Conservation (phyloP, 805 yeast species). For the Barnettozyma wickerhamii region DNA sequence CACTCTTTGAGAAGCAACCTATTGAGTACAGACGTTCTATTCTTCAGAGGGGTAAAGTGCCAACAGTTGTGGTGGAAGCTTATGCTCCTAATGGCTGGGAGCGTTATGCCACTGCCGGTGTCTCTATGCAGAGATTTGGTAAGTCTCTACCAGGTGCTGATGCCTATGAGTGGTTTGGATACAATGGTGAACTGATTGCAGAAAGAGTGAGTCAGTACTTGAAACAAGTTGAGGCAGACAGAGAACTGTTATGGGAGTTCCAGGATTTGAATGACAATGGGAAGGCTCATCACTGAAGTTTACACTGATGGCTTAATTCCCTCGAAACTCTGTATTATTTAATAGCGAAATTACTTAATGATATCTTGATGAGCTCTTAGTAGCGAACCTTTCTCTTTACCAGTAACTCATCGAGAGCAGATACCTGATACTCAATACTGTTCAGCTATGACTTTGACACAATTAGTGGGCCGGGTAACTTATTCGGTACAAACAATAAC, state of each 20-base stretch:
- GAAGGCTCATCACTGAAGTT: too few species aligned
- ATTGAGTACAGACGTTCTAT: conserved; percentile 25
- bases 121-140: conserved; percentile 31
- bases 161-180: conserved; percentile 32
- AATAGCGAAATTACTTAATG: too few species aligned
- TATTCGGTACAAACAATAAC: too few species aligned
- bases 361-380: too few species aligned
- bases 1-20: conserved; percentile 28
- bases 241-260: conserved; percentile 25
- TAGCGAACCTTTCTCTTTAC: too few species aligned
- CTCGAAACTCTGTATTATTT: too few species aligned
- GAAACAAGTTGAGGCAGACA: conserved; percentile 9
- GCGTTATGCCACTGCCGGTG: conserved; percentile 32
- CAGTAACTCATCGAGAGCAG: too few species aligned
- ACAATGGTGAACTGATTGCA: conserved; percentile 23
- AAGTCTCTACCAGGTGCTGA: conserved; percentile 32
- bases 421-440: too few species aligned
- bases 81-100: conserved; percentile 35
- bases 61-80: conserved; percentile 31
- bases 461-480: too few species aligned
- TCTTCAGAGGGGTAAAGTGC: conserved; percentile 25
- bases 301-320: too few species aligned
- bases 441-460: too few species aligned
- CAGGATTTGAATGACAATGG: conserved; percentile 26
- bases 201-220: conserved; percentile 27